Base-by-base conservation (phyloP, 306 rosid species). In the Dryas alaskensis region DNA sequence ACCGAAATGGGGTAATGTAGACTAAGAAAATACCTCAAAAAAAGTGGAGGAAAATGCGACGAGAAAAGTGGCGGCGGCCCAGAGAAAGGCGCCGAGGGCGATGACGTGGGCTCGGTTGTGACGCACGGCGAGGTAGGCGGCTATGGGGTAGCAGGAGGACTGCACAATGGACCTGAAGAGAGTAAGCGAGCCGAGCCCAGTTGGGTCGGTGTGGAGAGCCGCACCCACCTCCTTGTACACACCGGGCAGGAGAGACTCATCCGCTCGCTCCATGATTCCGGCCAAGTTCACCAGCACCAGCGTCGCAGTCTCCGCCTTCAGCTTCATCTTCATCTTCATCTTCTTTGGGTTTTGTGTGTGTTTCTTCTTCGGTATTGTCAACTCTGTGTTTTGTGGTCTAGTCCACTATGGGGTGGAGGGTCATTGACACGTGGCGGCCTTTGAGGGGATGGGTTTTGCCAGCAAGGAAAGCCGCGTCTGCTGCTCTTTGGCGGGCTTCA, bases 21-120 rank as follows among this genome's bases (percentile, higher is more conserved):
- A 31, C 37, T 31, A 31, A 31, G 37, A 31, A 31, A 31, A 31
- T 31, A 93, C 97, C 96, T 89, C 94, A 59, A 77, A 76, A 86
- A 88, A 89, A 53, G 96, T 87, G 80, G 96, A 86, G 70, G 98
- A 94, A 77, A 91, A 80, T 3, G 86, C 98, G 40, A 93, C 98
- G 27, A 93, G 94, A 70, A 93, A 91, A 83, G 98, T 94, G 60
- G 96, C 97, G 51, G 87, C 79, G 19, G 97, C 88, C 97, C 99
- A 94, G 62, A 92, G 96, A 64, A 88, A 86, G 54, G 99, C 96
- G 4, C 96, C 99, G 67, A 90, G 79, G 0, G 99, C 92, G 31
- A 94, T 92, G 66, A 92, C 93, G 70, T 89, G 96, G 16, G 97
- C 87, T 0, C 96, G 96, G 80, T 94, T 88, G 80, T 89, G 90